These are phyloP conservation scores for Endotrypanum monterogeii DNA, from an alignment of 208 protist genomes.

Conservation along the genomic window DNA sequence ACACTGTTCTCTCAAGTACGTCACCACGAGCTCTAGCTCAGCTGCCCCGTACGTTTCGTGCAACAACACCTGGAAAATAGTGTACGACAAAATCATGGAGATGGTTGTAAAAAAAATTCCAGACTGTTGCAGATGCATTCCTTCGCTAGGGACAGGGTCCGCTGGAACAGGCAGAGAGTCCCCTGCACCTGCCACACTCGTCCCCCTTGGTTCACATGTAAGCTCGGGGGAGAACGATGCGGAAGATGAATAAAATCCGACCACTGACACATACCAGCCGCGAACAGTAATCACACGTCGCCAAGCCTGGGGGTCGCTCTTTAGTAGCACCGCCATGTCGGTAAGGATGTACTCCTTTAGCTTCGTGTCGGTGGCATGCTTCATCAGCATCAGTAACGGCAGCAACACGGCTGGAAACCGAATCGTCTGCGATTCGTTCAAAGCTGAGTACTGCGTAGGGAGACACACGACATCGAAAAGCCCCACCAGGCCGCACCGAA, in stretches of 20 bases:
- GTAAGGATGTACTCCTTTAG: constrained; percentile 51
- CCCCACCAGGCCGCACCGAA: constrained; percentile 71
- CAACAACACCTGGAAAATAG: constrained; percentile 62
- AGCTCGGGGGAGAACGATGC: not conserved
- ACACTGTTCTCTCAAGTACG: constrained; percentile 48
- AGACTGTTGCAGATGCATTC: not conserved
- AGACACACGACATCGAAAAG: constrained; percentile 49
- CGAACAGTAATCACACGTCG: constrained; percentile 53
- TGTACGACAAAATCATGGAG: constrained; percentile 50
- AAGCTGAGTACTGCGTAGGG: constrained; percentile 32
- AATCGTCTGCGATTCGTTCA: constrained; percentile 43
- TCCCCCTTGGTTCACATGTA: not conserved
- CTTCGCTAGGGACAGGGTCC: not conserved
- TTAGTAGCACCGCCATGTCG: constrained; percentile 60
- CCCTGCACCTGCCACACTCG: not conserved
- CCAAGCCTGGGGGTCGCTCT: constrained; percentile 63
- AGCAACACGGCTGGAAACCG: constrained; percentile 53
- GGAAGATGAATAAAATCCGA: constrained; percentile 42
- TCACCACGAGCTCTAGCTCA: constrained; percentile 64
- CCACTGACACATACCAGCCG: constrained; percentile 71
- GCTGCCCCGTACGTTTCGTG: constrained; percentile 69
- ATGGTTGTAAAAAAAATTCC: constrained; percentile 31
- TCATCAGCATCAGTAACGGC: constrained; percentile 64
- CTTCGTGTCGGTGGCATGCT: constrained; percentile 34
- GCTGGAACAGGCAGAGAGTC: not conserved